Conservation (phyloP, 1,284 basidiomycete genomes). For the Leccinum variabile region DNA sequence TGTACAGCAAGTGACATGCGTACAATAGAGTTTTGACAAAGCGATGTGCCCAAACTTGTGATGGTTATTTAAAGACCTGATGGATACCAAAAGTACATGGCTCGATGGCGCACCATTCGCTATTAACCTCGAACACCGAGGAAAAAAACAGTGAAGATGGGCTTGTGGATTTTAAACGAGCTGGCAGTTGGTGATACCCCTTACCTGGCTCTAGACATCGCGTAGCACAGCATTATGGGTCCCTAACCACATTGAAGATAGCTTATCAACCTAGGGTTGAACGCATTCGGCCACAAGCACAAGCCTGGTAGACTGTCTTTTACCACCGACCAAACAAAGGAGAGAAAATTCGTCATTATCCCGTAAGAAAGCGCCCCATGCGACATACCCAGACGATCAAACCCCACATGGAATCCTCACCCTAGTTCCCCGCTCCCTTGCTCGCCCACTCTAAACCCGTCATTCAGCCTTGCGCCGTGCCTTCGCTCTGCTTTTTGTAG, state of each 20-base stretch:
- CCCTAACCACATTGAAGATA: neutral
- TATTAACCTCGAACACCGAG: neutral
- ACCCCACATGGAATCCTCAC: slow-evolving; percentile 1
- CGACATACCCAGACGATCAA: slow-evolving; percentile 18
- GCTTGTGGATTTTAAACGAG: neutral
- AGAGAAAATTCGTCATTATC: slow-evolving; percentile 3
- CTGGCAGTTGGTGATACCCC: neutral
- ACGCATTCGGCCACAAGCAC: neutral
- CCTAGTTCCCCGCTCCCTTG: neutral
- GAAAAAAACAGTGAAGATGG: neutral
- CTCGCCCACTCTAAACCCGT: slow-evolving; percentile 1
- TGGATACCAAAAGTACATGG: neutral
- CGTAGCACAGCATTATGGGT: neutral
- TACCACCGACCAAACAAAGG: neutral
- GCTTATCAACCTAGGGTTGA: neutral
- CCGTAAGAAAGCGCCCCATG: slow-evolving; percentile 6
- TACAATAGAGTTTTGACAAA: neutral
- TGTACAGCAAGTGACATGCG: neutral
- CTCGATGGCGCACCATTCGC: neutral
- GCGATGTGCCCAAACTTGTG: neutral
- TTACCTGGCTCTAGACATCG: neutral
- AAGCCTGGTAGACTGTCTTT: neutral
- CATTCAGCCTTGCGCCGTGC: slow-evolving; percentile 25
- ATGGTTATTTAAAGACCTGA: neutral
- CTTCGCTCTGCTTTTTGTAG: slow-evolving; percentile 33